These are phyloP conservation scores for Colletotrichum lindemuthianum DNA, from an alignment of 2,329 filamentous ascomycete species.

Conservation along the genomic window DNA sequence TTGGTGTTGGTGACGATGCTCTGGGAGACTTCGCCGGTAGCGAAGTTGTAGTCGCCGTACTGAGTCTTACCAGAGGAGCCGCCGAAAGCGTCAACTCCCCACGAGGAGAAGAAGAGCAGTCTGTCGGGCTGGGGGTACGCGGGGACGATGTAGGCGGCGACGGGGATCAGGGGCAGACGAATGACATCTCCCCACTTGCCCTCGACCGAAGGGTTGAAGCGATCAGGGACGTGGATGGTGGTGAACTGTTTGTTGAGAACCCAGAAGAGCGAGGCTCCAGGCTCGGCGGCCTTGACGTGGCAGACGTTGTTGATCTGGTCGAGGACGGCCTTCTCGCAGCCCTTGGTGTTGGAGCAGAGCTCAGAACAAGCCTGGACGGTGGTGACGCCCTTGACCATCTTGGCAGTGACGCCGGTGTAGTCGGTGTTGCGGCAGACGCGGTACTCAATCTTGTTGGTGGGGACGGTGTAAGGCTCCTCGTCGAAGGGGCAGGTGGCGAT, in stretches of 20 bases:
- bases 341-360: slow-evolving; percentile 30
- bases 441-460: slow-evolving; percentile 20
- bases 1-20: slow-evolving; percentile 51
- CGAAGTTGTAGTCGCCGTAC: slow-evolving; percentile 40
- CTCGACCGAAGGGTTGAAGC: slow-evolving; percentile 35
- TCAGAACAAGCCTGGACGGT: slow-evolving; percentile 34
- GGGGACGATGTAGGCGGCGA: slow-evolving; percentile 43
- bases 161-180: slow-evolving; percentile 41
- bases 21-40: slow-evolving; percentile 42
- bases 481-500: slow-evolving; percentile 31
- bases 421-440: slow-evolving; percentile 33
- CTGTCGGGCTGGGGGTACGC: slow-evolving; percentile 39
- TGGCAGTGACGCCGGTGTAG: slow-evolving; percentile 29
- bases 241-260: slow-evolving; percentile 36
- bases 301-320: slow-evolving; percentile 38
- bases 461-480: slow-evolving; percentile 21
- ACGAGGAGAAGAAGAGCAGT: slow-evolving; percentile 41
- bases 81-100: slow-evolving; percentile 40
- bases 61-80: slow-evolving; percentile 37
- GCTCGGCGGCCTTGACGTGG: slow-evolving; percentile 36
- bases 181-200: slow-evolving; percentile 42
- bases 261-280: slow-evolving; percentile 33
- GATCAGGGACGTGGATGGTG: slow-evolving; percentile 40
- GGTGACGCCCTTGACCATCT: slow-evolving; percentile 25
- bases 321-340: slow-evolving; percentile 36